A percentile compares a stretch with the other conserved stretches of the same genome.
phyloP scores from a whole-genome alignment of 2,329 filamentous ascomycete species.

The Calycina herbarum region DNA sequence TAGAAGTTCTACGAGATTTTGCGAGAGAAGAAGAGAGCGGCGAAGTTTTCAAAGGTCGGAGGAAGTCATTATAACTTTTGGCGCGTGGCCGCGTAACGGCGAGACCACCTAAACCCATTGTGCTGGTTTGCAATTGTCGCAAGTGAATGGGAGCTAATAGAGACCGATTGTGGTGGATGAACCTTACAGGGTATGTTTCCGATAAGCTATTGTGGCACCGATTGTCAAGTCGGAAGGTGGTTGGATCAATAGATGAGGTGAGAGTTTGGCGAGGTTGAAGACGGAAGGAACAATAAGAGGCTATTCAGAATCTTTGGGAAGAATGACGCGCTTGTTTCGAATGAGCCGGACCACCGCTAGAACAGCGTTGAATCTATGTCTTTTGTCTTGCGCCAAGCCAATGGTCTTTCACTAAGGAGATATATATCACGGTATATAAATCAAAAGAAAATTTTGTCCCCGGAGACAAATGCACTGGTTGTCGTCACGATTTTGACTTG shows the following conservation, averaged over 20 bases:
- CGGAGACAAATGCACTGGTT: slow-evolving; percentile 27
- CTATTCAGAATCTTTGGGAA: neutral
- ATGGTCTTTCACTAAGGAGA: slow-evolving; percentile 5
- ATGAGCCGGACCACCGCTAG: neutral
- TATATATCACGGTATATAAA: slow-evolving; percentile 28
- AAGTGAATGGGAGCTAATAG: neutral
- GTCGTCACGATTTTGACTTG: slow-evolving; percentile 20
- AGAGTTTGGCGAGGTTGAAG: neutral
- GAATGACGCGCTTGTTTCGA: slow-evolving; percentile 1
- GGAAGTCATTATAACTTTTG: slow-evolving; percentile 9
- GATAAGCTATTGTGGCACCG: slow-evolving; percentile 2
- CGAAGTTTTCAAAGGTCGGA: neutral
- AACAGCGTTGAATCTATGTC: neutral
- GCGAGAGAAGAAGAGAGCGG: neutral
- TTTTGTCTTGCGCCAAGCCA: neutral
- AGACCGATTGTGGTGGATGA: neutral
- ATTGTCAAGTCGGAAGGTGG: neutral
- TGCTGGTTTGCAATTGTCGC: neutral
- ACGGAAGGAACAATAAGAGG: neutral
- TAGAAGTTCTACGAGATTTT: neutral
- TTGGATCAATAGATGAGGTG: neutral
- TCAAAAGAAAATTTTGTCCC: slow-evolving; percentile 29
- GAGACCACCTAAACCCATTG: neutral
- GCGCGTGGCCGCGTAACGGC: neutral
- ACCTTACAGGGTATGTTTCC: neutral